Percentiles rank a stretch among this genome's conserved stretches.
Evolutionary conservation across 2,329 filamentous ascomycete genomes (phyloP).

Genomic region (Neofusicoccum laricinum): DNA sequence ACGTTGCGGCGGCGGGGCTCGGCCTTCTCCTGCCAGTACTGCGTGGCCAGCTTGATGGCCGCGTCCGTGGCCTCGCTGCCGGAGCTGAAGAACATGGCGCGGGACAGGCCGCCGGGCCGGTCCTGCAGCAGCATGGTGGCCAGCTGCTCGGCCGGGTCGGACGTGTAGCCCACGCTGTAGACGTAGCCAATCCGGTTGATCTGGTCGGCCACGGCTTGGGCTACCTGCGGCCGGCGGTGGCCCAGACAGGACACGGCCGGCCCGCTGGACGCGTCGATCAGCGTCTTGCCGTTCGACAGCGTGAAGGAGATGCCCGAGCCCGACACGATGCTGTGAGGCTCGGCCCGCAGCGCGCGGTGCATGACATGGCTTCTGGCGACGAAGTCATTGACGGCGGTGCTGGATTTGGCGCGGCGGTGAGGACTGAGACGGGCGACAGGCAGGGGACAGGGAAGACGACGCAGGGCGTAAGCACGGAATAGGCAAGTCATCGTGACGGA

Average conservation of each 20-base stretch:
- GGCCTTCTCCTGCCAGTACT: conserved; percentile 45
- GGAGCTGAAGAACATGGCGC: conserved; percentile 14
- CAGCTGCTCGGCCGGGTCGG: conserved; percentile 10
- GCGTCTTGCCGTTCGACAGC: conserved; percentile 15
- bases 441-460: not conserved
- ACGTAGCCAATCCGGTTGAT: conserved; percentile 15
- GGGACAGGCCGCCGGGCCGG: conserved; percentile 9
- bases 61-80: conserved; percentile 46
- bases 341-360: conserved; percentile 1
- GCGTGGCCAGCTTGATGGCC: conserved; percentile 48
- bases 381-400: not conserved
- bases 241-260: conserved; percentile 20
- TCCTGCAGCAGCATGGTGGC: conserved; percentile 9
- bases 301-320: conserved; percentile 13
- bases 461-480: not conserved
- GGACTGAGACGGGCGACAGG: not conserved
- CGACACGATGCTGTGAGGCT: conserved; percentile 2
- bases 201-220: conserved; percentile 8
- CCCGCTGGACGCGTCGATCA: conserved; percentile 20
- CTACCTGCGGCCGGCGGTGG: conserved; percentile 16
- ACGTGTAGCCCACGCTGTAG: conserved; percentile 15
- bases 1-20: conserved; percentile 35
- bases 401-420: not conserved
- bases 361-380: conserved; percentile 7
- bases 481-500: not conserved